Evolutionary conservation across 2,329 filamentous ascomycete species (phyloP), one percentile per base, ranked within the genome.

Genomic region (Akanthomyces dipterigenus): DNA sequence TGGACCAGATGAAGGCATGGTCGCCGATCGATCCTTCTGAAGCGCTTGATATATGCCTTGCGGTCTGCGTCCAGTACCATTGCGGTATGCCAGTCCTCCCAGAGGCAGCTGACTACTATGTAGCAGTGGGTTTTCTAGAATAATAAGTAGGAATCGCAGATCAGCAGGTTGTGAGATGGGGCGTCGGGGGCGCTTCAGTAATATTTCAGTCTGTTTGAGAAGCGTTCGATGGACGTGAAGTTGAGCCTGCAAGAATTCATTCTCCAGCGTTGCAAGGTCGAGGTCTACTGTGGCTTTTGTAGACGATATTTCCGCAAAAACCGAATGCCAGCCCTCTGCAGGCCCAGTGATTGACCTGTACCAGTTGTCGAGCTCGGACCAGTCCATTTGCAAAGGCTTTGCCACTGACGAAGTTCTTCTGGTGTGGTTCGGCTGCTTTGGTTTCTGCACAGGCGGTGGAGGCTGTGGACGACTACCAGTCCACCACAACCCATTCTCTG

Each of bases 401-500:
- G 43, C 50, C 22, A 31, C 34, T 22, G 58, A 61, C 1, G 58
- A 61, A 31, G 28, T 18, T 24, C 42, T 55, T 49, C 48, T 36
- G 9, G 50, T 18, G 34, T 60, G 49, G 14, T 50, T 40, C 1
- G 54, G 53, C n/a, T 46, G 49, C 45, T 53, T 57, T 12, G 53
- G 49, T 24, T 60, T 60, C 20, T 60, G 55, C 18, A 31, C 55
- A 34, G 46, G 34, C 5, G 49, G 22, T 1, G 42, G 40, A 26
- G 49, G 48, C 11, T 62, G 43, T 4, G 53, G 18, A 28, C 46
- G 46, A n/a, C 40, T 81, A 1, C 88, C 89, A 51, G 88, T 87
- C 89, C 90, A 93, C 90, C 89, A 93, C 8, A 83, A 84, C 2
- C 89, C 90, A 69, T 95, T 95, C 70, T 95, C 90, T 1, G 87